Percentiles rank a stretch among this genome's conserved stretches.
Conservation (phyloP, 78 protist species). For the Tieghemostelium lacteum region DNA sequence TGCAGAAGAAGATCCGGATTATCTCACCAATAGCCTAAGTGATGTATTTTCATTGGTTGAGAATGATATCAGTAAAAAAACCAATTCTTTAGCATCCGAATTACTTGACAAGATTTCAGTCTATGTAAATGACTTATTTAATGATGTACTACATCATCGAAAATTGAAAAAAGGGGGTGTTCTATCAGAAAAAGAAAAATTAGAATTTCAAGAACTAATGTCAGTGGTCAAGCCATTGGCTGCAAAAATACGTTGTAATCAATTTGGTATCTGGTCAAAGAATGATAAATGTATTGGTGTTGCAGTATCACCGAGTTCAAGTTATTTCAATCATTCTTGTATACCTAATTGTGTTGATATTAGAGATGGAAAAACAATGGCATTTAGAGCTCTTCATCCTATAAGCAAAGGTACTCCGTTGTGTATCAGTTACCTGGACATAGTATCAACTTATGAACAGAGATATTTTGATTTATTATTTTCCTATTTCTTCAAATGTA, state of each 20-base stretch:
- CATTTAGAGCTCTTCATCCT: slow-evolving; percentile 37
- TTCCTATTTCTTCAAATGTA: slow-evolving; percentile 51
- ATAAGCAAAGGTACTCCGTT: slow-evolving; percentile 49
- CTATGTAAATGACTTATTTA: background rate
- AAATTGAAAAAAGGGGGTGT: too few species aligned
- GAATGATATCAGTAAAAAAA: slow-evolving; percentile 10
- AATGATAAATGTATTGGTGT: slow-evolving; percentile 64
- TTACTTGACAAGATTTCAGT: background rate
- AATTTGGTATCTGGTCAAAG: slow-evolving; percentile 76
- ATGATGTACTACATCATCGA: background rate
- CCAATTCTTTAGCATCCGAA: slow-evolving; percentile 37
- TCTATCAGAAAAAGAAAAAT: too few species aligned
- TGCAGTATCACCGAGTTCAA: slow-evolving; percentile 27
- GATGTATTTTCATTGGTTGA: slow-evolving; percentile 57
- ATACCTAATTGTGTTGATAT: slow-evolving; percentile 44
- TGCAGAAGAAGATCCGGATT: background rate
- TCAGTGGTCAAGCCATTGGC: slow-evolving; percentile 22
- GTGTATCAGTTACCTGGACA: slow-evolving; percentile 25
- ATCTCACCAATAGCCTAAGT: background rate
- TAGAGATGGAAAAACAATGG: slow-evolving; percentile 26
- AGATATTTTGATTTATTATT: slow-evolving; percentile 19
- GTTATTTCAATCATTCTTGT: slow-evolving; percentile 64
- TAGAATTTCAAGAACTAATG: background rate
- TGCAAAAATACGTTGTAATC: slow-evolving; percentile 66
- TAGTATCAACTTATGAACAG: background rate